phyloP scores from a whole-genome alignment of 768 basidiomycete species.

The Phlegmacium glaucopus region DNA sequence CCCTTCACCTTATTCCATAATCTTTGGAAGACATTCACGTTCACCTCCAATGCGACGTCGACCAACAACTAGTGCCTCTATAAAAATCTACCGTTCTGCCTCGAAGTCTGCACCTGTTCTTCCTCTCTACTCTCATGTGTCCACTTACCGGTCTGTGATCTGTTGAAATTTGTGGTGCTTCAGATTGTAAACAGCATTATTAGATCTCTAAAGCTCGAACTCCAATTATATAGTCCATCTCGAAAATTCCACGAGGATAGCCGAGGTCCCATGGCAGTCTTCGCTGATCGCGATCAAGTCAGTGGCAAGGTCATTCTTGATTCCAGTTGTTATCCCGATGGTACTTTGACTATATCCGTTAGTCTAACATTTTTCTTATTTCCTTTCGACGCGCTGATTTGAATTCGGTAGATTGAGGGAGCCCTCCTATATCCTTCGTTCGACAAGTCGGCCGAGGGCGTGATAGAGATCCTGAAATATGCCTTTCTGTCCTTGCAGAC shows the following conservation, averaged over 20 bases:
- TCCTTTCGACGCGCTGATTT: background rate
- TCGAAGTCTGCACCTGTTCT: conserved; percentile 33
- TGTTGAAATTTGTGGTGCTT: background rate
- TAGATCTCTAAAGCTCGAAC: conserved; percentile 54
- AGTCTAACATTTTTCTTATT: conserved; percentile 8
- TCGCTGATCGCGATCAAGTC: conserved; percentile 57
- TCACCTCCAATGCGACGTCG: conserved; percentile 20
- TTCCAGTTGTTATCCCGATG: conserved; percentile 45
- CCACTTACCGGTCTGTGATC: conserved; percentile 46
- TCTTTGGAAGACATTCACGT: conserved; percentile 10
- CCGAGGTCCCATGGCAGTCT: conserved; percentile 46
- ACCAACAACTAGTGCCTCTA: conserved; percentile 26
- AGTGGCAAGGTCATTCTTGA: conserved; percentile 59
- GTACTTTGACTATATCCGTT: conserved; percentile 59
- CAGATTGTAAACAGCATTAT: background rate
- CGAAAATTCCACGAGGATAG: conserved; percentile 41
- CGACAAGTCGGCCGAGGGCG: conserved; percentile 22
- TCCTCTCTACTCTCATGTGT: conserved; percentile 42
- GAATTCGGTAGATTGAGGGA: conserved; percentile 55
- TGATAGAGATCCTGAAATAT: conserved; percentile 29
- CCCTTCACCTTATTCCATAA: no score
- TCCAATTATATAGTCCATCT: conserved; percentile 62
- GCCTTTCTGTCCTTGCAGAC: conserved; percentile 50
- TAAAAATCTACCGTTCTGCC: conserved; percentile 25
- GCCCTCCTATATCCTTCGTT: conserved; percentile 43